Evolutionary conservation across 208 protist genomes (phyloP), one percentile per base, ranked within the genome.

Genomic region (Angomonas ambiguus): DNA sequence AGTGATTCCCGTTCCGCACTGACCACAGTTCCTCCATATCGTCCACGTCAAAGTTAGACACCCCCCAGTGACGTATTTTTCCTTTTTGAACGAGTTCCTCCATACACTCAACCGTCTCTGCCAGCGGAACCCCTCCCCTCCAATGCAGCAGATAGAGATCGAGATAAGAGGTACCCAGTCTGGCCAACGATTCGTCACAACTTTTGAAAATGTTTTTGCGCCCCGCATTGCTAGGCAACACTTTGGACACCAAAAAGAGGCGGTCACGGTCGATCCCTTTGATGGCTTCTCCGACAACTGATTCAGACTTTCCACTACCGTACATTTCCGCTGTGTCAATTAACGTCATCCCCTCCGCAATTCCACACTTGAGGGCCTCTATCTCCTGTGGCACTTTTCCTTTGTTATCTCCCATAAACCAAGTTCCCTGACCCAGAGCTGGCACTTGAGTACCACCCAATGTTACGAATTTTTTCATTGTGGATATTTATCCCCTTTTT

Each of bases 71-170:
- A 24, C 82, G 79, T 3, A 94, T 84, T 32, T 90, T 78, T 0
- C 88, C 88, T 22, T 68, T 62, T 34, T 90, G 60, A 31, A 95
- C 84, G 27, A 95, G 75, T 30, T 79, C 58, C 67, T 88, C 79
- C 89, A 95, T 90, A 11, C 77, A 91, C n/a, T 61, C 71, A 67
- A 87, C 93, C 53, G 88, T 94, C 69, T 94, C 82, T 24, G 73
- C 41, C 2, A 83, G 73, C 13, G 69, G 62, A 20, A 76, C 71
- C 16, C 53, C 34, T 45, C 71, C 66, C n/a, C 83, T 87, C 87
- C 90, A 96, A 73, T 97, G 93, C 60, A 97, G 83, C 22, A 97
- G 83, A 65, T 93, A 96, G 8, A 96, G 77, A 70, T 97, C 93
- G 27, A 97, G 65, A 65, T 96, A 94, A 31, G 80, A 73, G 1